Base-by-base conservation (phyloP, 2,329 filamentous ascomycete genomes). In the Cercospora sojina region DNA sequence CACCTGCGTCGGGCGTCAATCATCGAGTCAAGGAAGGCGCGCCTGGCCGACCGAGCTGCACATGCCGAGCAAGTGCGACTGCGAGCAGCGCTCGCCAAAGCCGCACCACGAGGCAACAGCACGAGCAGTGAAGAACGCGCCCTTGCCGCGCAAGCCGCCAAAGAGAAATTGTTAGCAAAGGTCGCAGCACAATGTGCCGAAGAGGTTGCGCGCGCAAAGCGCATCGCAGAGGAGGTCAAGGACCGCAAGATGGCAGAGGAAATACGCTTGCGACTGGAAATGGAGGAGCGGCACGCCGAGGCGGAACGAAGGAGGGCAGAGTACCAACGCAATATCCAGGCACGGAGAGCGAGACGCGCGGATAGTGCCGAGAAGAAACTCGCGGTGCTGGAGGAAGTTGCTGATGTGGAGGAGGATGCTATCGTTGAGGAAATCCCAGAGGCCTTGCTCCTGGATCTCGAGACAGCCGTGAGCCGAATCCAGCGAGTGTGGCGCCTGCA, bases 31-130 rank as follows among this genome's bases (percentile, higher is more conserved):
- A 88, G 91, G 68, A 92, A 91, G 76, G 91, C 91, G 13, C 86
- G 91, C 20, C 84, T 95, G 18, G 91, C 91, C 63, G 91, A 93
- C 77, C 84, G 91, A 64, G 91, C 91, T 29, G 90, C 90, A 7
- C 91, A 95, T 78, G 91, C 90, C 23, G 91, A 95, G 78, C 92
- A 93, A 77, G 91, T 95, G 16, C 88, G 91, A 60, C 80, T 92
- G 67, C 86, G 91, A 38, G 91, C 91, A 51, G 91, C 91, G 9
- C 78, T 91, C 65, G 90, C 88, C 67, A 93, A 92, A 79, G 88
- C 90, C 2, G 84, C 87, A 6, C 86, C 88, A 20, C 87, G 89
- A 71, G 75, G 74, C 55, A 77, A 71, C 67, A 86, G 81, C 32
- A 87, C 86, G 2, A 84, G 88, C 63, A 91, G 88, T 53, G 91